These are phyloP conservation scores for Trifolium subterraneum DNA, from an alignment of 306 rosid genomes.

Conservation along the genomic window DNA sequence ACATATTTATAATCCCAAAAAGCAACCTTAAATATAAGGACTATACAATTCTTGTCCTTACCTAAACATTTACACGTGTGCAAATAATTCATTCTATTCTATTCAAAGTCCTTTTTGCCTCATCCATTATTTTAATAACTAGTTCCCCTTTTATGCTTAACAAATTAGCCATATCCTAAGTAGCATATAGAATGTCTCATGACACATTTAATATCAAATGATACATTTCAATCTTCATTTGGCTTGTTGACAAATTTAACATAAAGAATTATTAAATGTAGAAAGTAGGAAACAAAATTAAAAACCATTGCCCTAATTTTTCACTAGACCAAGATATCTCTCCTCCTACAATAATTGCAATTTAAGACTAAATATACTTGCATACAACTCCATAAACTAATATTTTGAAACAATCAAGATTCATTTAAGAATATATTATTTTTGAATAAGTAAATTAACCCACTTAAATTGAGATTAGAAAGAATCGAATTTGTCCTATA, in stretches of 20 bases:
- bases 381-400: no score
- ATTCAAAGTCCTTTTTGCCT: conserved; percentile 14
- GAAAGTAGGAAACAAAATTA: not conserved
- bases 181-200: conserved; percentile 45
- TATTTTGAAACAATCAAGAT: no score
- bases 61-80: conserved; percentile 24
- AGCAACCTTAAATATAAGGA: conserved; percentile 38
- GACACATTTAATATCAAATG: conserved; percentile 42
- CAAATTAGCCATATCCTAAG: conserved; percentile 40
- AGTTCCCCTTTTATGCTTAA: conserved; percentile 41
- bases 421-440: no score
- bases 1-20: conserved; percentile 11
- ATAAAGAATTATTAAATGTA: not conserved
- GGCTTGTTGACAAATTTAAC: conserved; percentile 15
- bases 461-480: no score
- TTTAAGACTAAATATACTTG: no score
- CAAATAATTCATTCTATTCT: not conserved
- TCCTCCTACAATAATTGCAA: no score
- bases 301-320: no score
- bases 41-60: conserved; percentile 40
- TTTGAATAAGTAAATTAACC: no score
- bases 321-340: no score
- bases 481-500: no score
- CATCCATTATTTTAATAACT: conserved; percentile 31
- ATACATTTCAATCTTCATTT: conserved; percentile 28